Evolutionary conservation across 495 filamentous ascomycete genomes (phyloP).

Genomic region (Cetradonia linearis): DNA sequence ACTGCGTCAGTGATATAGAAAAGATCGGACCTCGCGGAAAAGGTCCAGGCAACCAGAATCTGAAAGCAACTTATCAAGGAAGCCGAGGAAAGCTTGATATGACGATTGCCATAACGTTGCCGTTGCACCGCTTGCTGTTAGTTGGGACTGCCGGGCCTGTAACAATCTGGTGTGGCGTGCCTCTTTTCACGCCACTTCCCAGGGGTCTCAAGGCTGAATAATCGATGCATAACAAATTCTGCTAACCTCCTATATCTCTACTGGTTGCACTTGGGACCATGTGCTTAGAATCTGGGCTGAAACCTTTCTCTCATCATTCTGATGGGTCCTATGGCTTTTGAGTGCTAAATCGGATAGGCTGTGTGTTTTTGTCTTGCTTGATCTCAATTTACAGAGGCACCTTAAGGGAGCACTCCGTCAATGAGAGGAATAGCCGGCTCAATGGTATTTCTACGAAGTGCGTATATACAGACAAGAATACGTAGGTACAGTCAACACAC

Average conservation of each 20-base stretch:
- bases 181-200: neutral
- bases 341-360: neutral
- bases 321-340: neutral
- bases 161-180: neutral
- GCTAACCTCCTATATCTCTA: no score
- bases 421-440: neutral
- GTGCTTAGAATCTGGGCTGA: neutral
- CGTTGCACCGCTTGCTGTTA: neutral
- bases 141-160: neutral
- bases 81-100: neutral
- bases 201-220: conserved; percentile 2
- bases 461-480: neutral
- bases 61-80: neutral
- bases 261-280: neutral
- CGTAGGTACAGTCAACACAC: neutral
- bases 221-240: neutral
- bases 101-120: neutral
- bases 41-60: neutral
- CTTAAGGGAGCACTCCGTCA: neutral
- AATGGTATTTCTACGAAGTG: neutral
- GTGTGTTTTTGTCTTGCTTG: neutral
- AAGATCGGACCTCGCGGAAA: neutral
- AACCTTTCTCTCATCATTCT: neutral
- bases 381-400: neutral
- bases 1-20: neutral